These are phyloP conservation scores for Metarhizium brunneum DNA, from an alignment of 2,329 filamentous ascomycete species.

Conservation along the genomic window DNA sequence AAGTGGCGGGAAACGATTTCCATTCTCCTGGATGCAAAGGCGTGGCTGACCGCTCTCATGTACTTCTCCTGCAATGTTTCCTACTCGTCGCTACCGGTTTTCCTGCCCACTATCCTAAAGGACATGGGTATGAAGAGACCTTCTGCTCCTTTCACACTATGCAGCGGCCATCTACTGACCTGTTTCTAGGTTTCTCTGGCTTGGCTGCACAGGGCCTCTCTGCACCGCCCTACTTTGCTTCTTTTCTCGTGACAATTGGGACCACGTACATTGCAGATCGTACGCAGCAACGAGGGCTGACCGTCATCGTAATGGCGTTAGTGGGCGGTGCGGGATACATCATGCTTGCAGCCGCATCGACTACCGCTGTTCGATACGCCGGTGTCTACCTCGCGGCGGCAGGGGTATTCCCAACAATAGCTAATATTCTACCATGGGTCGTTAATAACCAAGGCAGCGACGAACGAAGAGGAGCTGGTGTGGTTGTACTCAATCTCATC, in stretches of 20 bases:
- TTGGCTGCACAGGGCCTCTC: conserved; percentile 12
- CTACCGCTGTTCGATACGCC: conserved; percentile 3
- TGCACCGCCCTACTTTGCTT: conserved; percentile 9
- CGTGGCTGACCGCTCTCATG: conserved; percentile 17
- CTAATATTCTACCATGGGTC: conserved; percentile 7
- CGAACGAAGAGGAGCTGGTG: conserved; percentile 6
- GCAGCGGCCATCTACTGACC: not conserved
- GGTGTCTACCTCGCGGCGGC: conserved; percentile 4
- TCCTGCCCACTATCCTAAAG: conserved; percentile 13
- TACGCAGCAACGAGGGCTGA: conserved; percentile 7
- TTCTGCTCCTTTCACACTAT: not conserved
- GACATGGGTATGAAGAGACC: conserved; percentile 5
- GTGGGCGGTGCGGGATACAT: conserved; percentile 5
- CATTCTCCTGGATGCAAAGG: conserved; percentile 24
- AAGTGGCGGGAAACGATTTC: conserved; percentile 18
- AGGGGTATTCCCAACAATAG: conserved; percentile 7
- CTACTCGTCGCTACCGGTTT: conserved; percentile 19
- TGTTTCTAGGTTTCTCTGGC: conserved; percentile 9
- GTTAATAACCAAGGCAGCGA: conserved; percentile 8
- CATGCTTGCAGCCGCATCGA: conserved; percentile 3
- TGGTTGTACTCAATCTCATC: conserved; percentile 6
- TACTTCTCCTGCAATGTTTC: conserved; percentile 18
- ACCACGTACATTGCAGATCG: conserved; percentile 10
- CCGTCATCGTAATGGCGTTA: conserved; percentile 5
- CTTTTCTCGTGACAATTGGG: conserved; percentile 10